Base-by-base conservation (phyloP, 2,329 filamentous ascomycete species). In the Fusarium floridanum region DNA sequence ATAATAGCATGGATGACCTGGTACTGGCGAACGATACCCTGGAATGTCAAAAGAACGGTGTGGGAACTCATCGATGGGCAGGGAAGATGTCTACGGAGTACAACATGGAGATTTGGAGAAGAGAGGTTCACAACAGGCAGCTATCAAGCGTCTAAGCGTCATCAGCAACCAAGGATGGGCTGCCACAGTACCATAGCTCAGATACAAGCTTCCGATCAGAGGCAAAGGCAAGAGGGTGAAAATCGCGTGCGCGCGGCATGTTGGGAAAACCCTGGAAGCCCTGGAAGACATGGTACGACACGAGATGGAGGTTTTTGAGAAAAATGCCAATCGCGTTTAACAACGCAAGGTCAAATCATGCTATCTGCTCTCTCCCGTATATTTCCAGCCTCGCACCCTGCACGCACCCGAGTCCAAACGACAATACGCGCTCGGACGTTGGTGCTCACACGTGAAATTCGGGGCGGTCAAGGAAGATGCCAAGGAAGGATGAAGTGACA, bases 21-120 rank as follows among this genome's bases (percentile, higher is more conserved):
- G 45, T 53, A 43, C 39, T 57, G 63, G 65, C 27, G 43, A 67
- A 65, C 65, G 70, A 79, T 77, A 78, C 73, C 70, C 71, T 66
- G 32, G 60, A 32, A 61, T 66, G 63, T 59, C 45, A 66, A 76
- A 76, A 61, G 41, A 68, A 67, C 59, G 70, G 67, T 66, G 61
- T 64, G 39, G 61, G 60, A 64, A 41, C 43, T 20, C 48, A 71
- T 50, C 22, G 36, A 32, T 64, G 41, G 41, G 55, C 39, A 70
- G 34, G 45, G 39, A 27, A 43, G 56, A 39, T 60, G 10, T 61
- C 59, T 50, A 27, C 16, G 22, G 45, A 50, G 14, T 63, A 67
- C 11, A n/a, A 62, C 39, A 64, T 64, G 29, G 62, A 24, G 59
- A 62, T 39, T 50, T 34, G 61, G 53, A 39, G 43, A 63, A 55